Conservation (phyloP, 164 flowering plant genomes). For the Magnolia changhungtana region DNA sequence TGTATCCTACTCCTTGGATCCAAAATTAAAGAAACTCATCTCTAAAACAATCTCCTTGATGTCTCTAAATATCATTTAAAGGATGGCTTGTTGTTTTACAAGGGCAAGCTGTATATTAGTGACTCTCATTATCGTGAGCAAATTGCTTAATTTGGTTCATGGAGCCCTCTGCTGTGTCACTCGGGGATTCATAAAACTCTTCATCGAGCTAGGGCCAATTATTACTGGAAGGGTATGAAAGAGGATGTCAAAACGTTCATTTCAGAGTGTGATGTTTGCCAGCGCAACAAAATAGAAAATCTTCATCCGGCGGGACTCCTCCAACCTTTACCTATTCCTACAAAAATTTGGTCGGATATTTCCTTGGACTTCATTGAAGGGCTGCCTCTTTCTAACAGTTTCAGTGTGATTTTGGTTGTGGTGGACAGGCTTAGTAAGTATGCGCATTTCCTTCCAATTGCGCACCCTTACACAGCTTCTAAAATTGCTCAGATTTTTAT, state of each 20-base stretch:
- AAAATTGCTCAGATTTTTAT: background rate
- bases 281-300: background rate
- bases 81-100: no score
- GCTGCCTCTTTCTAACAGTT: background rate
- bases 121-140: no score
- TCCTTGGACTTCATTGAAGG: constrained; percentile 4
- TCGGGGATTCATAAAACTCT: constrained; percentile 7
- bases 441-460: background rate
- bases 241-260: background rate
- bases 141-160: no score
- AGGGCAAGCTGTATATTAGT: background rate
- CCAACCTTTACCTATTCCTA: no score
- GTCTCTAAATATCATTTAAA: no score
- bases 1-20: background rate
- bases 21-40: no score
- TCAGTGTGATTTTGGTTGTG: background rate
- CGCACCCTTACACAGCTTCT: background rate
- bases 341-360: no score
- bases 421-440: constrained; percentile 1
- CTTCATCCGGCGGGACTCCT: background rate
- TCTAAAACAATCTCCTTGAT: no score
- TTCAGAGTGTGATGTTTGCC: background rate
- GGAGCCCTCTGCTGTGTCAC: background rate
- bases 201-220: background rate
- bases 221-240: constrained; percentile 18